A percentile compares a stretch with the other conserved stretches of the same genome.
Evolutionary conservation across 345 rosid genomes (phyloP).

Genomic region (Atalantia buxifolia): DNA sequence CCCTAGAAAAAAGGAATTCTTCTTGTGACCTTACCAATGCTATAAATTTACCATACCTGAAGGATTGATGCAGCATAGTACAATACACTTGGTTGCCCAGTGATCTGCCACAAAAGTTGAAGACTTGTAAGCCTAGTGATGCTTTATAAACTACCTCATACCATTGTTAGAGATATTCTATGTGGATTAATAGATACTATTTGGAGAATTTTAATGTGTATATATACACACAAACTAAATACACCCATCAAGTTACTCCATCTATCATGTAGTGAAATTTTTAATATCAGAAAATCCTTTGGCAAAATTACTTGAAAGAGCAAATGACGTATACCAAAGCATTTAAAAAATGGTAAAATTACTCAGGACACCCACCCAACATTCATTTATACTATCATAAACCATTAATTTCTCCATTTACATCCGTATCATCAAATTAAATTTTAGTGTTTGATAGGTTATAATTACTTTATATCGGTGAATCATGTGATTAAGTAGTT

Average conservation of each 20-base stretch:
- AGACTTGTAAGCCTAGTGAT: neutral
- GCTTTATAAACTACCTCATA: neutral
- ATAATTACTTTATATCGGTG: neutral
- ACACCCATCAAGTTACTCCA: neutral
- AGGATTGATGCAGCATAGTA: slow-evolving; percentile 91
- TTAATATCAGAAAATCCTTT: neutral
- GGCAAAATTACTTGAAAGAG: neutral
- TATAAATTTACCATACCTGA: slow-evolving; percentile 44
- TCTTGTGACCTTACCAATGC: neutral
- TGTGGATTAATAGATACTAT: neutral
- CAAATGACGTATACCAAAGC: neutral
- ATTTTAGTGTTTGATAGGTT: neutral
- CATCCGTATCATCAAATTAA: neutral
- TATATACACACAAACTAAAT: neutral
- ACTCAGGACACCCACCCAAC: neutral
- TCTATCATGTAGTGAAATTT: neutral
- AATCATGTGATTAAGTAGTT: neutral
- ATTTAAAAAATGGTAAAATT: neutral
- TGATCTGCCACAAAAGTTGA: slow-evolving; percentile 56
- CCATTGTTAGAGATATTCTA: neutral
- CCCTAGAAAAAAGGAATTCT: slow-evolving; percentile 1
- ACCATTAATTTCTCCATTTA: neutral
- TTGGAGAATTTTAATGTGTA: neutral
- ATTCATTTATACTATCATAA: neutral
- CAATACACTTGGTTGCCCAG: slow-evolving; percentile 97